Conservation (phyloP, 2,329 filamentous ascomycete genomes). For the Botrytis elliptica region DNA sequence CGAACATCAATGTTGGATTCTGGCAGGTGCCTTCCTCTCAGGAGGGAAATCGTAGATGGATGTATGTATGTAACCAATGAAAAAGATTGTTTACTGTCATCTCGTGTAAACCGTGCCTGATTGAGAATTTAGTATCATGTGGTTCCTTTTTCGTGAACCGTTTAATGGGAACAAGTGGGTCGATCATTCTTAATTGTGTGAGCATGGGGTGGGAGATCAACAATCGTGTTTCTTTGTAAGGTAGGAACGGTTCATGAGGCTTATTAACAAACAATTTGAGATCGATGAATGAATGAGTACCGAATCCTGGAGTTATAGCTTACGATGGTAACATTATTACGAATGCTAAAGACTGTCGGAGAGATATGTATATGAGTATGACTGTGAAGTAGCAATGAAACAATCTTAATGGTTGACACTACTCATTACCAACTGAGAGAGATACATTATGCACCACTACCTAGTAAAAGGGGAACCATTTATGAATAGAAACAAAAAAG, state of each 20-base stretch:
- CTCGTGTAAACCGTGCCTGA: too few relatives aligned
- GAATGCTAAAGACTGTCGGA: not conserved
- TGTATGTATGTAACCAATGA: not conserved
- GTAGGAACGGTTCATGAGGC: not conserved
- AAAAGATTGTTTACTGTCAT: not conserved
- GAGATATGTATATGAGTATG: not conserved
- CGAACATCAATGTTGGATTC: not conserved
- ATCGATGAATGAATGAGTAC: not conserved
- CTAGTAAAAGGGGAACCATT: not conserved
- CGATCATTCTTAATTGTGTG: not conserved
- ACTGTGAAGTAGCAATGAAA: not conserved
- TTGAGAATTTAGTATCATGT: not conserved
- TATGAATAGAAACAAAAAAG: not conserved
- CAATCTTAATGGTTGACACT: not conserved
- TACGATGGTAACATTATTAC: not conserved
- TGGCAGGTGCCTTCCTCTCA: not conserved
- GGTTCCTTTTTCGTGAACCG: not conserved
- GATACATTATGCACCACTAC: not conserved
- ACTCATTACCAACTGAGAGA: not conserved
- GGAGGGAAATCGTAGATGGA: not conserved
- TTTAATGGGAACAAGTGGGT: not conserved
- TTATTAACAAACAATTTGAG: not conserved
- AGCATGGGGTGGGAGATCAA: too few relatives aligned
- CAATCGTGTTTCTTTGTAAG: not conserved
- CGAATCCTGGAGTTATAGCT: not conserved